Conservation (phyloP, 495 filamentous ascomycete genomes). For the Podospora tetraspora region DNA sequence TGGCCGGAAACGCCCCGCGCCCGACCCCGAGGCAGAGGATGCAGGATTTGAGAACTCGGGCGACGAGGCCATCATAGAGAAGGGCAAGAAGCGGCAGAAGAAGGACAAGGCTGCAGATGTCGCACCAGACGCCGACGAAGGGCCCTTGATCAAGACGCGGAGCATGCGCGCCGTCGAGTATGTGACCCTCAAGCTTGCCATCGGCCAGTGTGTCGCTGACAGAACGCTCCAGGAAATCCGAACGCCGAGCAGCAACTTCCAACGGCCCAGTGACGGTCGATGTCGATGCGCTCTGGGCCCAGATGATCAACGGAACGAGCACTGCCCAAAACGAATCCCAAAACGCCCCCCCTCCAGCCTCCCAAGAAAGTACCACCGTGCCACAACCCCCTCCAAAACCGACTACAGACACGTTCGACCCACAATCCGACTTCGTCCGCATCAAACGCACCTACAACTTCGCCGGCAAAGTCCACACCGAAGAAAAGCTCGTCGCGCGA, state of each 20-base stretch:
- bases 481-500: constrained; percentile 72
- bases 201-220: constrained; percentile 15
- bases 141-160: constrained; percentile 79
- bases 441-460: constrained; percentile 90
- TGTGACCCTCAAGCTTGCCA: neutral
- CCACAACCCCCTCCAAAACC: constrained; percentile 12
- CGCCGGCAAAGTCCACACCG: constrained; percentile 77
- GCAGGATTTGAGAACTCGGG: constrained; percentile 58
- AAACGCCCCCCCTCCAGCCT: neutral
- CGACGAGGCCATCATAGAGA: constrained; percentile 70
- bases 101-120: constrained; percentile 46
- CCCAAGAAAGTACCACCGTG: constrained; percentile 19
- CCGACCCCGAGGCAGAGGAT: constrained; percentile 40
- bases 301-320: constrained; percentile 55
- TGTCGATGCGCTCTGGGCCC: constrained; percentile 82
- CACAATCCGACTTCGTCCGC: constrained; percentile 53
- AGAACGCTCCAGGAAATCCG: constrained; percentile 49
- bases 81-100: constrained; percentile 53
- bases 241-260: constrained; percentile 56
- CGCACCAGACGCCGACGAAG: constrained; percentile 49
- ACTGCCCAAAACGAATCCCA: constrained; percentile 1
- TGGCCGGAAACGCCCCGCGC: constrained; percentile 36
- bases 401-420: neutral
- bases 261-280: constrained; percentile 73
- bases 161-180: constrained; percentile 59